Evolutionary conservation across 768 basidiomycete genomes (phyloP).

Genomic region (Leucocoprinus sp.): DNA sequence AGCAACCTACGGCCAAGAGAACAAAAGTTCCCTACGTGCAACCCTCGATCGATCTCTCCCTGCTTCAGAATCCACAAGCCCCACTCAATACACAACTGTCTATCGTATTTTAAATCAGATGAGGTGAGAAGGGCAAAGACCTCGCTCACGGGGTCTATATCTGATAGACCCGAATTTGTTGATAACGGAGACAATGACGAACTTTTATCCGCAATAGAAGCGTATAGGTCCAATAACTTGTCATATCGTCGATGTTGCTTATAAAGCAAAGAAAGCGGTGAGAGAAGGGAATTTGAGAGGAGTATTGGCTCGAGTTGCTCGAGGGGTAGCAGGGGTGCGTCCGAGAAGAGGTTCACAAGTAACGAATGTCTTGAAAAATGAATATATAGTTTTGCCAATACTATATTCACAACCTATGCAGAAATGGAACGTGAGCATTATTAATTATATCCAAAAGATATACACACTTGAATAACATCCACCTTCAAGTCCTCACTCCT

Average conservation of each 20-base stretch:
- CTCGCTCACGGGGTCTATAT: neutral
- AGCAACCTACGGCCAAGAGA: neutral
- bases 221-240: conserved; percentile 61
- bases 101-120: conserved; percentile 30
- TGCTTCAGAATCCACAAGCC: conserved; percentile 67
- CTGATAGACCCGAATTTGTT: neutral
- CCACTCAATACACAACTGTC: conserved; percentile 33
- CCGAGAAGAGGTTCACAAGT: conserved; percentile 48
- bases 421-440: neutral
- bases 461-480: conserved; percentile 1
- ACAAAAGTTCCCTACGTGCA: conserved; percentile 42
- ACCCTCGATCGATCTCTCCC: conserved; percentile 57
- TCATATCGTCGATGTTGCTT: conserved; percentile 43
- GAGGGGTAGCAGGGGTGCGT: conserved; percentile 34
- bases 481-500: conserved; percentile 15
- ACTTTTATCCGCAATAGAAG: conserved; percentile 45
- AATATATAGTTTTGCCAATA: conserved; percentile 67
- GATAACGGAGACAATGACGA: neutral
- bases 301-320: conserved; percentile 58
- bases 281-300: conserved; percentile 42
- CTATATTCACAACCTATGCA: conserved; percentile 69
- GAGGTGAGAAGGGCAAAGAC: neutral
- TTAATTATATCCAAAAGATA: neutral
- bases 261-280: conserved; percentile 55
- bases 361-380: conserved; percentile 53